Base-by-base conservation (phyloP, 257 asterid species). In the Mitragyna speciosa region DNA sequence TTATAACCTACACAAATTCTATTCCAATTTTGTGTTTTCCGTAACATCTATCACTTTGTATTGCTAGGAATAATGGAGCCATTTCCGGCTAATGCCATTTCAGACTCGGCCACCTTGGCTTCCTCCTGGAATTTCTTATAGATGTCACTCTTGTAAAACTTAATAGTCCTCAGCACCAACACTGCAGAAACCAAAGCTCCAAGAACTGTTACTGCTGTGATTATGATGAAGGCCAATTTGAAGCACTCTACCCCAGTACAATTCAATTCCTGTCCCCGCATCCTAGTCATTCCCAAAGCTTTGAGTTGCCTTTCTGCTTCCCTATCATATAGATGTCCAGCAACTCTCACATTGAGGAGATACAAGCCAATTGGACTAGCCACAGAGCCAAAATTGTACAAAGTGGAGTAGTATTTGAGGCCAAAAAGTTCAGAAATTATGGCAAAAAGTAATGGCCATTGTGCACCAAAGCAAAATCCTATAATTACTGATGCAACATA, bases 391-490 rank as follows among this genome's bases (percentile, higher is more conserved):
- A 93, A 93, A 36, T 93, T 93, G 78, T 91, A 90, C 28, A 93
- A 58, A 10, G 96, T 93, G 19, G 97, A 93, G 87, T 91, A 93
- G 73, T 93, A 93, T 30, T 91, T 93, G 0, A 93, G 89, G 58
- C 97, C 97, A 66, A 93, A 93, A 0, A 93, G 87, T 84, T 93
- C 97, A 0, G 97, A 93, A 3, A 93, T 93, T 26, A 93, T 90
- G 56, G 97, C 96, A 70, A 90, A 93, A 0, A 93, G 90, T 63
- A 93, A 51, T 19, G 97, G 97, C 96, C 96, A 91, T 78, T 93
- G 97, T 1, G 97, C 97, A 0, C 97, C 97, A 80, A 93, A 93
- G 69, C 97, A 93, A 82, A 93, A 93, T 12, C 96, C 97, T 69
- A 93, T 93, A 16, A 93, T 84, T 47, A 93, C 92, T 0, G 96